A percentile compares a stretch with the other conserved stretches of the same genome.
Conservation (phyloP, 2,329 filamentous ascomycete genomes). For the Emmonsiellopsis sp. region DNA sequence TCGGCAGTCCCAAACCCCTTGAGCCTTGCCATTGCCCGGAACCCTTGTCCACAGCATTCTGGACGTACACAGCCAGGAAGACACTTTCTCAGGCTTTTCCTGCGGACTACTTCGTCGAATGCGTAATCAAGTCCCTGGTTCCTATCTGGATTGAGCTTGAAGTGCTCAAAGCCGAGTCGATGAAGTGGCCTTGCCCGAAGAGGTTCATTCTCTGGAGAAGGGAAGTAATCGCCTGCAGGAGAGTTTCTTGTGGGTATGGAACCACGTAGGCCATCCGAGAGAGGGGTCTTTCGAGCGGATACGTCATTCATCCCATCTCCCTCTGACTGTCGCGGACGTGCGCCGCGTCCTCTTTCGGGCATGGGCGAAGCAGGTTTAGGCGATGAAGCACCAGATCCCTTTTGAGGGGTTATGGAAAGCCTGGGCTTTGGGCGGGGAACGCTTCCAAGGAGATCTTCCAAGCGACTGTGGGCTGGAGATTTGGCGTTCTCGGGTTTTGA, state of each 20-base stretch:
- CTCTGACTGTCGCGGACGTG: background rate
- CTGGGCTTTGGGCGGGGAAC: constrained; percentile 7
- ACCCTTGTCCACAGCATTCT: constrained; percentile 66
- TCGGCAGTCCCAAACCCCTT: constrained; percentile 23
- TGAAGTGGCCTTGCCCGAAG: constrained; percentile 51
- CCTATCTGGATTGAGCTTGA: constrained; percentile 66
- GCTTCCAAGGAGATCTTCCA: constrained; percentile 21
- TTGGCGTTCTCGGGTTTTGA: background rate
- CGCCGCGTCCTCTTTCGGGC: too few species aligned
- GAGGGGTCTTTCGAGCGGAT: background rate
- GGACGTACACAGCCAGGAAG: constrained; percentile 65
- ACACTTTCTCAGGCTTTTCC: constrained; percentile 57
- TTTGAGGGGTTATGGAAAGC: constrained; percentile 3
- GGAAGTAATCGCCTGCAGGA: background rate
- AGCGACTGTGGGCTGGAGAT: constrained; percentile 14
- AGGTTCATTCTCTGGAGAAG: constrained; percentile 26
- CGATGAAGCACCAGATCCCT: too few species aligned
- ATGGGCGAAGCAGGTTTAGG: too few species aligned
- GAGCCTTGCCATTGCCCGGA: constrained; percentile 53
- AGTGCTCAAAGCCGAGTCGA: constrained; percentile 58
- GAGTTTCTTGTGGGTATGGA: background rate
- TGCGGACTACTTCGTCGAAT: constrained; percentile 65
- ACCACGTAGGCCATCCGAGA: background rate
- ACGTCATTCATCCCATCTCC: background rate
- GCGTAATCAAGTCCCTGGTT: constrained; percentile 66